Evolutionary conservation across 75 land plant genomes (phyloP), one percentile per base, ranked within the genome.

Genomic region (Gnetum montanum): DNA sequence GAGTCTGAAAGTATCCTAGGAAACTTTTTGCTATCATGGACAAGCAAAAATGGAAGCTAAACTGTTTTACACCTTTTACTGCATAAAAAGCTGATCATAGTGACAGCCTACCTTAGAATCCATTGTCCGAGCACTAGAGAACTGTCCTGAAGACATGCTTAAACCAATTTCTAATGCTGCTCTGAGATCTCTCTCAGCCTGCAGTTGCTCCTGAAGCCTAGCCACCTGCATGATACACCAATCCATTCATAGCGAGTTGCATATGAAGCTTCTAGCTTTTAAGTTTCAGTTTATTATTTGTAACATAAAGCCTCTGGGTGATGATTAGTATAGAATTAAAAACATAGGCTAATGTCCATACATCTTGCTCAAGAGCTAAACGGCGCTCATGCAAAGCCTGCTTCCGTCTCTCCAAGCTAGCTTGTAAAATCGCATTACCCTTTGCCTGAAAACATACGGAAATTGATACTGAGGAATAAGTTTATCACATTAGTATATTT

Each of bases 331-430:
- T 20, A 19, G 1, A 16, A 19, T 31, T 35, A 31, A 52, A 52
- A 41, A 1, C 18, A 13, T 2, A 31, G n/a, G 5, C 11, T 26
- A 48, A 18, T 24, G 47, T 26, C 26, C 16, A 46, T 79, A 95
- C 99, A 81, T 95, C 99, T 81, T 95, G 99, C 59, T 95, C 96
- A 55, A 95, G 86, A 30, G 92, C 99, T 68, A 95, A 62, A 19
- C 99, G 96, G 0, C 99, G 85, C 41, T 95, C 99, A 75, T 95
- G 97, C 57, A 95, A 68, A 60, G 99, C 99, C 65, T 90, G 99
- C 61, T 95, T 95, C 66, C 99, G 79, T 75, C 92, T 83, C 61
- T 95, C 99, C 73, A 95, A 68, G 62, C 96, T 95, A 28, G 99
- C 99, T 72, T 90, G 97, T 38, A 95, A 58, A 49, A 82, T 79